phyloP scores from a whole-genome alignment of 2,329 filamentous ascomycete genomes.

The Cladosporium phlei region DNA sequence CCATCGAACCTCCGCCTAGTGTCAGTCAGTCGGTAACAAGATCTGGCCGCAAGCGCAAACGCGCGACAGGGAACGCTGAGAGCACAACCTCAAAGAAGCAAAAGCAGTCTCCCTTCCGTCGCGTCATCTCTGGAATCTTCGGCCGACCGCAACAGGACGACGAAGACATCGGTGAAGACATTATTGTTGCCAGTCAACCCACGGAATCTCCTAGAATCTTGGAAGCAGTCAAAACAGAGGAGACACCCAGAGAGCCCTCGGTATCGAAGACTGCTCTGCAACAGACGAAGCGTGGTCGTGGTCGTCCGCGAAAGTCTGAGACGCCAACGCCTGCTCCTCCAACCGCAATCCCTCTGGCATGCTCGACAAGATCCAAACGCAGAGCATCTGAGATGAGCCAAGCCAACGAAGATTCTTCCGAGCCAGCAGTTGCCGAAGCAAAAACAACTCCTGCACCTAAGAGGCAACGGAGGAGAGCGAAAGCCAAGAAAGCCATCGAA shows the following conservation, averaged over 20 bases:
- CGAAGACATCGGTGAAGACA: slow-evolving; percentile 37
- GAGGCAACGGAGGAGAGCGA: slow-evolving; percentile 13
- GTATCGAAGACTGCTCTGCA: not conserved
- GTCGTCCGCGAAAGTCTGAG: slow-evolving; percentile 24
- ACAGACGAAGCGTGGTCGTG: slow-evolving; percentile 23
- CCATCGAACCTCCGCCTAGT: not conserved
- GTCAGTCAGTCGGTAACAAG: not conserved
- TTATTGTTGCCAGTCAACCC: slow-evolving; percentile 34
- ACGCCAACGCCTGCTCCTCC: slow-evolving; percentile 16
- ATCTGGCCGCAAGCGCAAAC: slow-evolving; percentile 26
- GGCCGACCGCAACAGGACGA: slow-evolving; percentile 22
- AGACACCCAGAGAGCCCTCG: not conserved
- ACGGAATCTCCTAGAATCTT: slow-evolving; percentile 8
- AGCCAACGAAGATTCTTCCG: slow-evolving; percentile 4
- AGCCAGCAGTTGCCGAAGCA: slow-evolving; percentile 14
- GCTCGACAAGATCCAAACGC: slow-evolving; percentile 23
- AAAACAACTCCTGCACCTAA: slow-evolving; percentile 21
- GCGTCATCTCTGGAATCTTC: slow-evolving; percentile 22
- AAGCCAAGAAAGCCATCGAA: slow-evolving; percentile 4
- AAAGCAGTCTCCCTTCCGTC: slow-evolving; percentile 28
- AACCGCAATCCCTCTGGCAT: slow-evolving; percentile 6
- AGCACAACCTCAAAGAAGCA: slow-evolving; percentile 23
- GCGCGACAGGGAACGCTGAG: slow-evolving; percentile 13
- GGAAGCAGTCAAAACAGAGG: not conserved
- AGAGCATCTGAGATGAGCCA: slow-evolving; percentile 24